Base-by-base conservation (phyloP, 371 early-diverging fungal species). In the Rhizoclosmatium hyalinum region DNA sequence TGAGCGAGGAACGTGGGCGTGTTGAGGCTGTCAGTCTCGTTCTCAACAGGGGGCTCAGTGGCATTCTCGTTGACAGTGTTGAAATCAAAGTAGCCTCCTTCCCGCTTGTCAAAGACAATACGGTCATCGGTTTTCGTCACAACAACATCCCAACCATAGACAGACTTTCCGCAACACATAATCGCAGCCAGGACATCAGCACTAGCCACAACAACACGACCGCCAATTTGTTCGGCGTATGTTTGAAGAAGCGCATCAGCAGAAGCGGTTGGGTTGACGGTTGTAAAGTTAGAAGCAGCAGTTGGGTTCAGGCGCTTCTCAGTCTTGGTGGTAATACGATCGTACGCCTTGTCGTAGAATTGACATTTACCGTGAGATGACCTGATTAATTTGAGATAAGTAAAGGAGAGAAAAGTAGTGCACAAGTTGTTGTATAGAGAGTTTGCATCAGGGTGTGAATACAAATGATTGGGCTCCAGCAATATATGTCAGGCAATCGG, bases 41-140 rank as follows among this genome's bases (percentile, higher is more conserved):
- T 71, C 53, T 98, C 99, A 47, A 90, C 81, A 21, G 99, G 97
- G 39, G 96, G 94, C 74, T 96, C 96, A 10, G 85, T 83, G 1
- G 96, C 93, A 84, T 96, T 98, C 83, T 98, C 99, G 81, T 98
- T 97, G 66, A 98, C 98, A 58, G 94, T 90, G 39, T 93, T 84
- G 74, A 91, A 92, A 80, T 97, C 94, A 42, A 82, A 77, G 62
- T 73, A 53, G 12, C 95, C 93, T 55, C 92, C 94, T 45, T 91
- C 90, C 50, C 99, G 90, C 85, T 96, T 97, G 83, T 98, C 99
- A 68, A 98, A 86, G 81, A 92, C 91, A 55, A 98, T 86, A 82
- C 91, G 91, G 83, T 94, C 89, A 74, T 90, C 95, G 41, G 89
- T 86, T 79, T 96, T 94, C 80, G 91, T 94, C 75, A 96, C 90